phyloP scores from a whole-genome alignment of 2,329 filamentous ascomycete genomes.

The Keithomyces neogunnii region DNA sequence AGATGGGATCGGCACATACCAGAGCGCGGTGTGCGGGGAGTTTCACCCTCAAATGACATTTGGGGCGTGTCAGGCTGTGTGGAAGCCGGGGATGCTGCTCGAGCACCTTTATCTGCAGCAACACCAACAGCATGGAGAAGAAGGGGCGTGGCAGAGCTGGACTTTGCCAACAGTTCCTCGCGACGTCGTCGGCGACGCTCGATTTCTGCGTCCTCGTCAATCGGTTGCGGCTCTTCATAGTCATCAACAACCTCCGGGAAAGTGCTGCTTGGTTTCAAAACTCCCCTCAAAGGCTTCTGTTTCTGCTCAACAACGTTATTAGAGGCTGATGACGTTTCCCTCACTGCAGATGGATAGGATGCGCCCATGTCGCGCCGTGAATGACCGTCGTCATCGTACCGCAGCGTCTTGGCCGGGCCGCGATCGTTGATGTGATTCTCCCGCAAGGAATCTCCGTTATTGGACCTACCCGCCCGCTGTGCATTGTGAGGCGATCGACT shows the following conservation, averaged over 20 bases:
- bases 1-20: slow-evolving; percentile 25
- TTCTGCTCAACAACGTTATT: slow-evolving; percentile 61
- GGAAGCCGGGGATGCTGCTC: slow-evolving; percentile 44
- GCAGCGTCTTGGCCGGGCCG: slow-evolving; percentile 4
- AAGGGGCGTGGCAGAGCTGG: slow-evolving; percentile 64
- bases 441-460: slow-evolving; percentile 24
- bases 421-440: slow-evolving; percentile 12
- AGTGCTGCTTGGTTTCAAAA: slow-evolving; percentile 8
- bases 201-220: slow-evolving; percentile 76
- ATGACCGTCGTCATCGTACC: slow-evolving; percentile 6
- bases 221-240: slow-evolving; percentile 46
- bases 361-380: slow-evolving; percentile 40
- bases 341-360: slow-evolving; percentile 55
- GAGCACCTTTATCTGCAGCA: slow-evolving; percentile 47
- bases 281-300: slow-evolving; percentile 29
- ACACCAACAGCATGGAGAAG: slow-evolving; percentile 66
- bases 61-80: slow-evolving; percentile 35
- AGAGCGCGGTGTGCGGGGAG: slow-evolving; percentile 38
- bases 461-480: slow-evolving; percentile 27
- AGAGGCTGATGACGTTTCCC: slow-evolving; percentile 47
- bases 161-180: slow-evolving; percentile 78
- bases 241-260: slow-evolving; percentile 30
- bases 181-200: slow-evolving; percentile 77
- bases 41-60: slow-evolving; percentile 22
- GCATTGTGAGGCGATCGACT: slow-evolving; percentile 41